These are phyloP conservation scores for Chernovozyma sophiae-reginae DNA, from an alignment of 1,139 yeast species.

Conservation along the genomic window DNA sequence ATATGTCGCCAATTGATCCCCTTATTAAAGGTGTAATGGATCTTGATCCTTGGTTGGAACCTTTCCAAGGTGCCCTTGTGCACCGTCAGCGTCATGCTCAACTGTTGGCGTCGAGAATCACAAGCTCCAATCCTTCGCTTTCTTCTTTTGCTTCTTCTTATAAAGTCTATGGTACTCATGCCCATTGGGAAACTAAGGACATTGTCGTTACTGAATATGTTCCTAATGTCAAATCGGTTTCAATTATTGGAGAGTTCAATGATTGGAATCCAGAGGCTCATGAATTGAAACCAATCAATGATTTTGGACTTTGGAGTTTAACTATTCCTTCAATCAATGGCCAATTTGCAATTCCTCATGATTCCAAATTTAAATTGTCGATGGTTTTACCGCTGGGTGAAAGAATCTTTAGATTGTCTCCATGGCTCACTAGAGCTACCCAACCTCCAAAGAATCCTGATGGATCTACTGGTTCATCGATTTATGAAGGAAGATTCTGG, in stretches of 20 bases:
- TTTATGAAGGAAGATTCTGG: conserved; percentile 91
- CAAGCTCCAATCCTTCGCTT: conserved; percentile 43
- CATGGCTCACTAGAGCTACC: conserved; percentile 84
- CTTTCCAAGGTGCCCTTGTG: conserved; percentile 55
- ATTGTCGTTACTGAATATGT: conserved; percentile 79
- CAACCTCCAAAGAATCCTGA: conserved; percentile 49
- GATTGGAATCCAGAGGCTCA: conserved; percentile 66
- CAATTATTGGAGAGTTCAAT: conserved; percentile 87
- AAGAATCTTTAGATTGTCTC: conserved; percentile 75
- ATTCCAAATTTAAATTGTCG: conserved; percentile 71
- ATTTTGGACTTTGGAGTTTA: conserved; percentile 68
- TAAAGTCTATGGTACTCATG: conserved; percentile 71
- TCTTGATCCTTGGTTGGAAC: conserved; percentile 85
- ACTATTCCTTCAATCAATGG: conserved; percentile 46
- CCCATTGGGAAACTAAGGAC: conserved; percentile 45
- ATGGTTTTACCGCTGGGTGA: conserved; percentile 67
- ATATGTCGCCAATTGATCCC: conserved; percentile 6
- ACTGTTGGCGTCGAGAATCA: conserved; percentile 42
- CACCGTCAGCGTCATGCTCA: conserved; percentile 48
- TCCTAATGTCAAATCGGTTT: conserved; percentile 75
- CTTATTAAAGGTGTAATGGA: conserved; percentile 54
- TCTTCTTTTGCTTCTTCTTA: conserved; percentile 56
- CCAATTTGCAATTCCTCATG: conserved; percentile 70
- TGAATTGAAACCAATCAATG: conserved; percentile 48
- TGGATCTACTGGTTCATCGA: conserved; percentile 15